Percentiles rank a stretch among this genome's conserved stretches.
These are phyloP conservation scores for Amylostereum areolatum DNA, from an alignment of 1,284 basidiomycete species.

Conservation along the genomic window DNA sequence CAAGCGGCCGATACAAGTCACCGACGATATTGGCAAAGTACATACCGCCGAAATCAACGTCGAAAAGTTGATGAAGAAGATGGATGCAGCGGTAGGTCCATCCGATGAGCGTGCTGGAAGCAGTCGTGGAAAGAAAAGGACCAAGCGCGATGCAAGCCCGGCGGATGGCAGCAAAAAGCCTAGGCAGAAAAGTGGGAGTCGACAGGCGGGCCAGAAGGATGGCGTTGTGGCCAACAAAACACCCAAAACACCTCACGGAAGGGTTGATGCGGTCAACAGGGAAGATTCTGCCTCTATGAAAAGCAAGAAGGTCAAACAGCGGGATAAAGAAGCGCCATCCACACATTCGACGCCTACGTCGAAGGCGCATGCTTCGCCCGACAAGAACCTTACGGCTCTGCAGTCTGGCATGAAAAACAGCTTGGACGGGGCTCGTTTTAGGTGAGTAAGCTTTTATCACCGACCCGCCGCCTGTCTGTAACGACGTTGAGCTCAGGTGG, in stretches of 20 bases:
- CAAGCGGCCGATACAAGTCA: constrained; percentile 41
- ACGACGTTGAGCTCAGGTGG: constrained; percentile 40
- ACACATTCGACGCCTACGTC: constrained; percentile 1
- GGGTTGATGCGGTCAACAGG: no score
- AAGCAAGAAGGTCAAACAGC: constrained; percentile 9
- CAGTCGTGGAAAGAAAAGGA: constrained; percentile 7
- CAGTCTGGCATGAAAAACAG: constrained; percentile 74
- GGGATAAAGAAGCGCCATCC: no score
- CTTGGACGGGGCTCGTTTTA: constrained; percentile 80
- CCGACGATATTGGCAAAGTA: constrained; percentile 33
- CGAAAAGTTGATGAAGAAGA: constrained; percentile 69
- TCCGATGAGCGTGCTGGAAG: constrained; percentile 13
- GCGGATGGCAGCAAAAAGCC: constrained; percentile 6
- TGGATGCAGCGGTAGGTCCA: constrained; percentile 27
- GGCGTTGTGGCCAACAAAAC: background rate
- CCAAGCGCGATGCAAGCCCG: background rate
- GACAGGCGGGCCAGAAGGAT: constrained; percentile 9
- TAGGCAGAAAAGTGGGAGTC: constrained; percentile 9
- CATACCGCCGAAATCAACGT: constrained; percentile 59
- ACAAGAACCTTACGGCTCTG: constrained; percentile 53
- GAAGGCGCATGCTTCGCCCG: constrained; percentile 1
- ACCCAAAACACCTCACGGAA: constrained; percentile 8
- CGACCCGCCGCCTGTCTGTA: constrained; percentile 4
- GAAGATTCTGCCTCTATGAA: constrained; percentile 3
- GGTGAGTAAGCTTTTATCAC: constrained; percentile 37